phyloP scores from a whole-genome alignment of 768 basidiomycete species.

The Suillus subluteus region DNA sequence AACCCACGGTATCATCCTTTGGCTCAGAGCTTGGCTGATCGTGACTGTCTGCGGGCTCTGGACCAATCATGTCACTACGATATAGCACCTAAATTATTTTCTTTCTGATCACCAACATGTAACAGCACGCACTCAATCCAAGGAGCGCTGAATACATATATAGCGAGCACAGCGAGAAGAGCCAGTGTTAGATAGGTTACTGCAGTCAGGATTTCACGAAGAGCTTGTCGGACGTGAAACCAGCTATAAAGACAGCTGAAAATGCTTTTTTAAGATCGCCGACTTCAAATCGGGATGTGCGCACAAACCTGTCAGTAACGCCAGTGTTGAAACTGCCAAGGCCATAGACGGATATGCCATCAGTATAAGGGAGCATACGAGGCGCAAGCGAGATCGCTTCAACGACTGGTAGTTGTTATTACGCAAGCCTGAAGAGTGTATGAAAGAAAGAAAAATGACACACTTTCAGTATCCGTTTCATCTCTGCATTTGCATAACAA shows the following conservation, averaged over 20 bases:
- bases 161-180: not conserved
- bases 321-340: not conserved
- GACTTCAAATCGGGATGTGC: not conserved
- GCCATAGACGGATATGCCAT: not conserved
- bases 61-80: not conserved
- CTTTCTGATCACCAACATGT: not conserved
- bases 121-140: not conserved
- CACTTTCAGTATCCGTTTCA: not conserved
- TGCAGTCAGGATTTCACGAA: not conserved
- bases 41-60: not conserved
- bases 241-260: slow-evolving; percentile 1
- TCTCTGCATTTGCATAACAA: not conserved
- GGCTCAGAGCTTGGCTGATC: not conserved
- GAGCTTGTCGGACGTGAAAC: not conserved
- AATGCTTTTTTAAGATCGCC: not conserved
- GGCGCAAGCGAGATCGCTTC: not conserved
- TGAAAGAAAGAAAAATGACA: not conserved
- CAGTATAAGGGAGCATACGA: slow-evolving; percentile 1
- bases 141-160: not conserved
- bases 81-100: not conserved
- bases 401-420: not conserved
- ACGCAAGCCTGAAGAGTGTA: not conserved
- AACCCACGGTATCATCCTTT: not conserved
- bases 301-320: not conserved
- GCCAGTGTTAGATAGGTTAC: not conserved